Evolutionary conservation across 129 eudicot genomes (phyloP).

Genomic region (Silybum marianum): DNA sequence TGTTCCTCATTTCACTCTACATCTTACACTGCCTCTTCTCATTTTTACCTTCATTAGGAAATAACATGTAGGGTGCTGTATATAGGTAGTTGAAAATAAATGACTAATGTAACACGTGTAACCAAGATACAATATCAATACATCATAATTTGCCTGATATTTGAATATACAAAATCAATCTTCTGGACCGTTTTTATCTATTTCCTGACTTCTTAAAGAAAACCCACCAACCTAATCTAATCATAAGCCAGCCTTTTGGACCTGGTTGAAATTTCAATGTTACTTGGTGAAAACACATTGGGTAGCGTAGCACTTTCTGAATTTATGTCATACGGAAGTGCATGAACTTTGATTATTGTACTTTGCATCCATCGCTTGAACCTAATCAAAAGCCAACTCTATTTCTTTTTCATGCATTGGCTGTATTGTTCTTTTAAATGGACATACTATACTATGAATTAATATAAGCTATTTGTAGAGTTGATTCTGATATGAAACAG

Average conservation of each 20-base stretch:
- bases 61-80: no score
- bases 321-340: not conserved
- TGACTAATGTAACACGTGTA: not conserved
- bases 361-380: not conserved
- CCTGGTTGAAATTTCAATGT: no score
- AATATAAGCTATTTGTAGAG: slow-evolving; percentile 35
- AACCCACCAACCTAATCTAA: not conserved
- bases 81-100: not conserved
- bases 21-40: no score
- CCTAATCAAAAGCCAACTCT: not conserved
- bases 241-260: no score
- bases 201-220: not conserved
- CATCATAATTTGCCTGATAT: not conserved
- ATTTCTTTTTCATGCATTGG: not conserved
- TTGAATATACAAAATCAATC: no score
- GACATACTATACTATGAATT: not conserved
- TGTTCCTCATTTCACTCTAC: no score
- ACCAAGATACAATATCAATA: not conserved
- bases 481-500: slow-evolving; percentile 74
- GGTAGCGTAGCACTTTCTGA: no score
- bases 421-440: not conserved
- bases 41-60: no score
- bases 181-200: not conserved
- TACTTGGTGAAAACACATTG: no score
- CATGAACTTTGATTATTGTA: not conserved